A percentile compares a stretch with the other conserved stretches of the same genome.
Evolutionary conservation across 768 basidiomycete genomes (phyloP).

Genomic region (Phanerochaete carnosa): DNA sequence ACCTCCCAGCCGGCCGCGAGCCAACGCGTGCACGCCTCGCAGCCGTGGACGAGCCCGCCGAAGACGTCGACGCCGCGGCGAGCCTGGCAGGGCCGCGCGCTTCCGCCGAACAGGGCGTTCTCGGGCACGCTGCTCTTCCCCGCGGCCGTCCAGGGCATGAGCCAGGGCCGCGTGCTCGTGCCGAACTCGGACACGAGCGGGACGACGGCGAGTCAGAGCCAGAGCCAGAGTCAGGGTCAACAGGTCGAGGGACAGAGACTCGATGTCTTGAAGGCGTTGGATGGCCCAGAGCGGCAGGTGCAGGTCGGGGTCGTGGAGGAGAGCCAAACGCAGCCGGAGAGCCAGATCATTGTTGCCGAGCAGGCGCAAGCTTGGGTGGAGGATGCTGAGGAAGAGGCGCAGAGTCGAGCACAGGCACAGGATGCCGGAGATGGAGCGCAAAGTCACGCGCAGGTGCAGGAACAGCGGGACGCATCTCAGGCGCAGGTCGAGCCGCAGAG

Average conservation of each 20-base stretch:
- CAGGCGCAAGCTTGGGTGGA: not conserved
- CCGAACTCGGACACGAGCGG: constrained; percentile 11
- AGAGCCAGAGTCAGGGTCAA: constrained; percentile 4
- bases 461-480: not conserved
- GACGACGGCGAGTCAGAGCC: constrained; percentile 24
- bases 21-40: not conserved
- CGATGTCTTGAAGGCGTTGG: not conserved
- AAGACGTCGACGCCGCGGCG: not conserved
- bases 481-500: not conserved
- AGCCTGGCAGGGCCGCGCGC: not conserved
- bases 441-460: too few species aligned
- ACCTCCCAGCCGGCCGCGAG: not conserved
- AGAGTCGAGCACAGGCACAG: not conserved
- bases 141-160: not conserved
- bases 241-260: too few species aligned
- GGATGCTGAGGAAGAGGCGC: not conserved
- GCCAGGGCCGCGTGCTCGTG: constrained; percentile 3
- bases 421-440: not conserved
- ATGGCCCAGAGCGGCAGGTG: not conserved
- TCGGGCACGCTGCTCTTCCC: not conserved
- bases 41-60: not conserved
- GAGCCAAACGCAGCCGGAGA: not conserved
- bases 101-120: not conserved
- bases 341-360: not conserved
- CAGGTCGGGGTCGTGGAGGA: not conserved